Conservation (phyloP, 2,329 filamentous ascomycete species). For the Orbilia oligospora region DNA sequence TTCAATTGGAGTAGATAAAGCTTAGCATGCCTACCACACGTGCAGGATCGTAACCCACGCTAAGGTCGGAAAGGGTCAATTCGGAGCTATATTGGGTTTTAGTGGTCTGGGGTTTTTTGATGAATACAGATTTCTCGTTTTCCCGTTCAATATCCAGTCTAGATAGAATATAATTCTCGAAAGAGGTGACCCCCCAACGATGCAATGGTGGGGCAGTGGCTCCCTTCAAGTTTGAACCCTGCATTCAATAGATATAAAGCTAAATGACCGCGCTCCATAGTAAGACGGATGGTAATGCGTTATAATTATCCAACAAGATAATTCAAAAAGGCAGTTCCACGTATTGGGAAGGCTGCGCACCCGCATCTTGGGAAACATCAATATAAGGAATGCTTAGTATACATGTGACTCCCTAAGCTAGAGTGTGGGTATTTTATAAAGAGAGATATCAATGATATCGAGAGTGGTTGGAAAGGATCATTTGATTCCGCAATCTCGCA, state of each 20-base stretch:
- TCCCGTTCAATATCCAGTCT: too few relatives aligned
- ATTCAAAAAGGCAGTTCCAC: neutral
- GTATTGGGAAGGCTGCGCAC: neutral
- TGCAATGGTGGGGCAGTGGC: neutral
- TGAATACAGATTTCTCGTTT: too few relatives aligned
- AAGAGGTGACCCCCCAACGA: neutral
- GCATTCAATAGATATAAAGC: neutral
- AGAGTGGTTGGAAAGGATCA: neutral
- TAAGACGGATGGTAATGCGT: neutral
- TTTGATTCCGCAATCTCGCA: neutral
- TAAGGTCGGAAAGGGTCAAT: too few relatives aligned
- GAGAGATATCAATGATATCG: neutral
- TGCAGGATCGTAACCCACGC: too few relatives aligned
- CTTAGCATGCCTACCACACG: too few relatives aligned
- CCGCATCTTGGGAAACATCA: too few relatives aligned
- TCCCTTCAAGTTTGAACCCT: constrained; percentile 3
- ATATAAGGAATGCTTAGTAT: neutral
- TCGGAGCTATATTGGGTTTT: too few relatives aligned
- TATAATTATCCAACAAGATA: neutral
- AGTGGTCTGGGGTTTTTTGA: too few relatives aligned
- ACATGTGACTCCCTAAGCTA: too few relatives aligned
- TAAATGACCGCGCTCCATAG: neutral
- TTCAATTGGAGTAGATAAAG: too few relatives aligned
- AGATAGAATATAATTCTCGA: too few relatives aligned
- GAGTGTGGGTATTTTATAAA: neutral